Evolutionary conservation across 176 grass and related monocot species (phyloP).

Genomic region (Aegilops longissima): DNA sequence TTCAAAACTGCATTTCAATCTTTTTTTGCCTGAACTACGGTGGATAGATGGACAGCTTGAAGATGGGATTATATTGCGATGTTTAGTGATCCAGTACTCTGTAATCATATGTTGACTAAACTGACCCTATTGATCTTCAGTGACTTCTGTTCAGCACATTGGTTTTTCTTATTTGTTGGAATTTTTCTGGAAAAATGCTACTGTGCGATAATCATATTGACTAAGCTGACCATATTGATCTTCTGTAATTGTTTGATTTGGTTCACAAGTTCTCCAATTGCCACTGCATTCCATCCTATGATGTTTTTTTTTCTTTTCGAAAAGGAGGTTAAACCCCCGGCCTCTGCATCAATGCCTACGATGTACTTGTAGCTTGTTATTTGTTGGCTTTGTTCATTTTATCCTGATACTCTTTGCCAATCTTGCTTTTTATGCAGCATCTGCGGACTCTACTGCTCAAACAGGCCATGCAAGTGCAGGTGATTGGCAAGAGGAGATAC

Average conservation of each 20-base stretch:
- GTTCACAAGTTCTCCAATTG: background rate
- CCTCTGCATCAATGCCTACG: background rate
- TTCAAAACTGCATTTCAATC: no score
- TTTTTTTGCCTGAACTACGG: background rate
- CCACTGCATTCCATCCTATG: background rate
- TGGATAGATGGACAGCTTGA: background rate
- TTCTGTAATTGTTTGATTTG: background rate
- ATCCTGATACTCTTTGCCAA: conserved; percentile 16
- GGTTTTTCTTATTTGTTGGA: background rate
- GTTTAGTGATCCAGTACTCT: background rate
- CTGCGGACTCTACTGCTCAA: conserved; percentile 83
- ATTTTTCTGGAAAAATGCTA: background rate
- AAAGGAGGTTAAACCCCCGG: no score
- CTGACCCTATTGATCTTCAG: background rate
- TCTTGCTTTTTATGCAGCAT: conserved; percentile 56
- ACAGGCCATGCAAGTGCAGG: conserved; percentile 42
- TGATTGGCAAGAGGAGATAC: conserved; percentile 76
- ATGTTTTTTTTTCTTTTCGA: background rate
- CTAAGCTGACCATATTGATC: background rate
- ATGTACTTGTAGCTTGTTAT: conserved; percentile 6
- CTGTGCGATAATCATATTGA: background rate
- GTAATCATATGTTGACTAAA: background rate
- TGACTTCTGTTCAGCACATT: background rate
- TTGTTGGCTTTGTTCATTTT: conserved; percentile 34
- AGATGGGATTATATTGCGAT: background rate